These are phyloP conservation scores for Margaritispora aquatica DNA, from an alignment of 495 filamentous ascomycete genomes.

Conservation along the genomic window DNA sequence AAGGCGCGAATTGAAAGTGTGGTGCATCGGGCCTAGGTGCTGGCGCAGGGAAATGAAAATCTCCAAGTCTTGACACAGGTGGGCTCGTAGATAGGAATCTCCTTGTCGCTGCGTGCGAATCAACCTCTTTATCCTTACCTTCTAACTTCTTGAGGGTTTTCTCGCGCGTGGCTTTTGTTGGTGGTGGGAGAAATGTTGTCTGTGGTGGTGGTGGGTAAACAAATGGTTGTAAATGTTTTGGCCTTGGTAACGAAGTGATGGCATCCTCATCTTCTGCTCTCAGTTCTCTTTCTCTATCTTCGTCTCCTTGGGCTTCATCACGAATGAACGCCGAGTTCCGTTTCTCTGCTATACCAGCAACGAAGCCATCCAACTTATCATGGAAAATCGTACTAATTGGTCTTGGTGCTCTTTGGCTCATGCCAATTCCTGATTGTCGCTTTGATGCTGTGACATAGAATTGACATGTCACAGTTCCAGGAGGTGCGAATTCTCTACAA, in stretches of 20 bases:
- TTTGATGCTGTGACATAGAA: constrained; percentile 83
- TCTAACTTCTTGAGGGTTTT: constrained; percentile 15
- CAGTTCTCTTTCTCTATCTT: constrained; percentile 69
- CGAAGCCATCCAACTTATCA: constrained; percentile 76
- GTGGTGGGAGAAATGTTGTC: constrained; percentile 31
- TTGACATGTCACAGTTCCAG: constrained; percentile 81
- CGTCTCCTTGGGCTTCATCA: constrained; percentile 74
- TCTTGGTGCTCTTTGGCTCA: constrained; percentile 43
- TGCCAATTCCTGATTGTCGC: constrained; percentile 37
- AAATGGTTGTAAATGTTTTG: constrained; percentile 48
- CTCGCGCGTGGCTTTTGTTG: constrained; percentile 31
- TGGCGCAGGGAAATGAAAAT: constrained; percentile 49
- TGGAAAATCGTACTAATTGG: constrained; percentile 67
- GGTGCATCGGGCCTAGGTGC: constrained; percentile 32
- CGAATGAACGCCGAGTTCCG: constrained; percentile 74
- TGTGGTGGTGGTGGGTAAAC: constrained; percentile 33
- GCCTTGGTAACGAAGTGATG: constrained; percentile 70
- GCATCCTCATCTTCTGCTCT: constrained; percentile 81
- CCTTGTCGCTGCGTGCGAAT: constrained; percentile 17
- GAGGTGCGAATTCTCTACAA: constrained; percentile 76
- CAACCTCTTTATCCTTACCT: constrained; percentile 18
- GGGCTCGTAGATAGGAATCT: constrained; percentile 14
- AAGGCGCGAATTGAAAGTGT: constrained; percentile 47
- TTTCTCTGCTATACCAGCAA: constrained; percentile 75
- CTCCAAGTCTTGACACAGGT: constrained; percentile 24